phyloP scores from a whole-genome alignment of 306 rosid genomes.

The Pueraria montana region DNA sequence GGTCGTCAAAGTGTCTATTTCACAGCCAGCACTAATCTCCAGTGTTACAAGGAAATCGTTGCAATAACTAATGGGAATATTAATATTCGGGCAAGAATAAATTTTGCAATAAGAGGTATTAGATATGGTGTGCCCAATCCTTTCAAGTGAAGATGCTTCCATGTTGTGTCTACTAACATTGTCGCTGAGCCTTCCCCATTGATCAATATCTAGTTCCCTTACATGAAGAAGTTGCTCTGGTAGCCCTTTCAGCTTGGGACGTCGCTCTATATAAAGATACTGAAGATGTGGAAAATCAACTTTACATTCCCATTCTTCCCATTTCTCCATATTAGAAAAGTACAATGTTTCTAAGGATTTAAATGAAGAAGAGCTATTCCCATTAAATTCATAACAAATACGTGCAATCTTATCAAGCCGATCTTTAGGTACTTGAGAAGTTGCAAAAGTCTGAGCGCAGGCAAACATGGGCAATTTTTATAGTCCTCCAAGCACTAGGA shows the following conservation, averaged over 20 bases:
- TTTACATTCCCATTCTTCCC: not conserved
- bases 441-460: too few relatives aligned
- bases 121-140: not conserved
- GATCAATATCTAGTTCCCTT: not conserved
- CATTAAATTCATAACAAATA: too few relatives aligned
- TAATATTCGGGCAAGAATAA: not conserved
- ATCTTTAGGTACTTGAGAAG: too few relatives aligned
- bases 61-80: not conserved
- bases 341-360: not conserved
- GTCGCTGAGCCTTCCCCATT: not conserved
- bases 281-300: not conserved
- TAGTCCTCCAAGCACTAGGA: too few relatives aligned
- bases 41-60: not conserved
- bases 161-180: not conserved
- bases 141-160: not conserved
- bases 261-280: accelerated
- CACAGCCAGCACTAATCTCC: accelerated
- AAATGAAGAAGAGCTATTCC: not conserved
- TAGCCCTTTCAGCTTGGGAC: not conserved
- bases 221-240: not conserved
- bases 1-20: not conserved
- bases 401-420: too few relatives aligned
- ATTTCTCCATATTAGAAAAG: not conserved
- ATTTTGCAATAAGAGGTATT: not conserved
- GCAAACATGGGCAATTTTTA: too few relatives aligned